Conservation (phyloP, 225 moss, liverwort and hornwort species). For the Climacium dendroides region DNA sequence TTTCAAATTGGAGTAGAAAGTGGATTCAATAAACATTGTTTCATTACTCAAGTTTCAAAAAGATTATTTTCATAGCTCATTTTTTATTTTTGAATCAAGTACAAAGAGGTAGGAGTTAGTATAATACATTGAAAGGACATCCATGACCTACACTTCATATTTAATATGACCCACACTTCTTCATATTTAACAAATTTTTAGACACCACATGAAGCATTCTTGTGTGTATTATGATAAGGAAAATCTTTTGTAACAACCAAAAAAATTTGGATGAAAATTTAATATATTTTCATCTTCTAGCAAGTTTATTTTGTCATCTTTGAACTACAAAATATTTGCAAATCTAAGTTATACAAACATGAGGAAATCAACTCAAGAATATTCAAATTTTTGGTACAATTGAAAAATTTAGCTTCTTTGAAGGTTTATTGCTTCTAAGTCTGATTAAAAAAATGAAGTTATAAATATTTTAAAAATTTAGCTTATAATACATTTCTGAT, state of each 20-base stretch:
- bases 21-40: background rate
- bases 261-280: background rate
- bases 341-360: background rate
- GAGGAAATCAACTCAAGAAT: no score
- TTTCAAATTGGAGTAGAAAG: background rate
- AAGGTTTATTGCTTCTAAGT: background rate
- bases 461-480: no score
- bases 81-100: background rate
- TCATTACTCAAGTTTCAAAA: fast-evolving
- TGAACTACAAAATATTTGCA: background rate
- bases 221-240: background rate
- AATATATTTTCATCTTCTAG: fast-evolving
- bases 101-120: no score
- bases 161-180: background rate
- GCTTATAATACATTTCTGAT: background rate
- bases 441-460: background rate
- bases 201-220: fast-evolving
- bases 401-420: background rate
- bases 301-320: background rate
- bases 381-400: background rate
- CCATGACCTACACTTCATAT: no score
- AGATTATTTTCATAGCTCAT: background rate
- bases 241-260: background rate
- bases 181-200: background rate
- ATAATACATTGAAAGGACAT: background rate